Evolutionary conservation across 2,329 filamentous ascomycete genomes (phyloP).

Genomic region (Fusarium sp.): DNA sequence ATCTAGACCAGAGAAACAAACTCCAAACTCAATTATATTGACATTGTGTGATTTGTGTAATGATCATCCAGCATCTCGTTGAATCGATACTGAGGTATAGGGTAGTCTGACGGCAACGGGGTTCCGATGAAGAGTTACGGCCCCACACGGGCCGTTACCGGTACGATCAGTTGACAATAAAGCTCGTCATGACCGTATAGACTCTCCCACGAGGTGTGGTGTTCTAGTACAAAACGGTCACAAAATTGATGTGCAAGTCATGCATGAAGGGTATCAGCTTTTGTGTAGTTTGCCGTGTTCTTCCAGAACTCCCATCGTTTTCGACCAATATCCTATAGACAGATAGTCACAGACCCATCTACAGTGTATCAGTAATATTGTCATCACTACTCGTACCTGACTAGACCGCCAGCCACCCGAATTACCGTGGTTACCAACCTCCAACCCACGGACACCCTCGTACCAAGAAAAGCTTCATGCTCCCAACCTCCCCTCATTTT

Average conservation of each 20-base stretch:
- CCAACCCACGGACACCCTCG: slow-evolving; percentile 5
- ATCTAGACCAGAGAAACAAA: not conserved
- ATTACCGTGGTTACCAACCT: slow-evolving; percentile 22
- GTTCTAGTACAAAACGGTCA: not conserved
- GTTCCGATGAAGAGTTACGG: not conserved
- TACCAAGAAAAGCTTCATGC: slow-evolving; percentile 10
- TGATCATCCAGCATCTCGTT: not conserved
- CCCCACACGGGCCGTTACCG: slow-evolving; percentile 2
- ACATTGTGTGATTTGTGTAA: not conserved
- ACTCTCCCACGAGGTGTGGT: not conserved
- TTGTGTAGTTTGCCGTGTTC: not conserved
- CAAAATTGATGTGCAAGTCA: not conserved
- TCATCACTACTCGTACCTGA: not conserved
- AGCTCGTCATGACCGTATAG: not conserved
- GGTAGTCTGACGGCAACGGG: not conserved
- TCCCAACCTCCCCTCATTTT: slow-evolving; percentile 23
- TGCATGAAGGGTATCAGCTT: not conserved
- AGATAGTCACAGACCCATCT: not conserved
- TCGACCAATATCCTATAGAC: not conserved
- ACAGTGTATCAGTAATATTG: not conserved
- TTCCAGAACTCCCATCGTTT: not conserved
- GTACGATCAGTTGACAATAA: not conserved
- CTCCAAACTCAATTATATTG: not conserved
- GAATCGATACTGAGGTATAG: not conserved
- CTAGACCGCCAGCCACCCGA: slow-evolving; percentile 19